Evolutionary conservation across 768 basidiomycete genomes (phyloP), one percentile per base, ranked within the genome.

Genomic region (Nidularia pulvinata): DNA sequence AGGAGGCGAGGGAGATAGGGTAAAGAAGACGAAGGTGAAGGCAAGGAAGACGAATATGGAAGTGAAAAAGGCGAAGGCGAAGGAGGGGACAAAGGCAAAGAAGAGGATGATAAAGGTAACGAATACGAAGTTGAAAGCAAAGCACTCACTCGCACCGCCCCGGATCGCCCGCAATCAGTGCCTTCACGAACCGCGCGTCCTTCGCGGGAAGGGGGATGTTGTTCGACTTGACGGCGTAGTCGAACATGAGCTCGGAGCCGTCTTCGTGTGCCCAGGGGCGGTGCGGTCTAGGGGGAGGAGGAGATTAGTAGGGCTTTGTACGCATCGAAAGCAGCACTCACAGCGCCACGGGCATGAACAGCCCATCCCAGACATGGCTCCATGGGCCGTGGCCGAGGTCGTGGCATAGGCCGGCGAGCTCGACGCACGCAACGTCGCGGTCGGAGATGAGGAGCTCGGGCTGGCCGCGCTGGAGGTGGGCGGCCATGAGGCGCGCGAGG

Each of bases 331-430:
- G 36, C 33, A 43, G 35, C n/a, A 76, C 82, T 60, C 61, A 91
- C 91, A 83, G 57, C 1, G 82, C 84, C 4, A 60, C 53, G 0
- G 89, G 89, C 49, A 94, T 91, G 65, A 91, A 92, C 50, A 74
- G 61, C 6, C 72, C 69, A 57, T 94, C 91, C 86, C 89, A 94
- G 6, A 93, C 86, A 65, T 94, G 92, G 54, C 84, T 88, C 85
- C 88, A 93, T 0, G 91, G 91, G 0, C 92, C 92, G 60, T 93
- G 91, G 0, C 90, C 91, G 3, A 93, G 80, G 65, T 93, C 91
- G 59, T 93, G 92, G 53, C 91, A 92, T 2, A 93, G 73, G 0
- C 90, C 92, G 0, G 91, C 91, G 22, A 93, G 72, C 54, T 89
- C 86, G 14, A 93, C 85, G 54, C 92, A 93, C 48, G 77, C 75